Conservation (phyloP, 2,329 filamentous ascomycete species). For the Penicillium sp. region DNA sequence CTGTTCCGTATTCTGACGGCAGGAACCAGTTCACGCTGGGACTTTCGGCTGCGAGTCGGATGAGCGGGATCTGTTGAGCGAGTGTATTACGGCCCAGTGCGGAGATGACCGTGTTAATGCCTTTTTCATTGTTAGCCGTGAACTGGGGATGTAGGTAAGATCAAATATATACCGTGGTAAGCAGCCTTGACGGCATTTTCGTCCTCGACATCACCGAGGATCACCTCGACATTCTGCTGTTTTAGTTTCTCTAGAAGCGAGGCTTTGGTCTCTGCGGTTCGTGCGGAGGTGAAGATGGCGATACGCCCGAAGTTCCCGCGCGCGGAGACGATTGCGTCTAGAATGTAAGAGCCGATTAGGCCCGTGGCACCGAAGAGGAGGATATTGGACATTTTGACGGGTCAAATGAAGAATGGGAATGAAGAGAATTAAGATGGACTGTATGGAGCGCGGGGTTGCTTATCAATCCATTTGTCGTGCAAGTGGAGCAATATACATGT, state of each 20-base stretch:
- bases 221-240: slow-evolving; percentile 47
- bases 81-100: slow-evolving; percentile 60
- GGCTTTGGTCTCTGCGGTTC: slow-evolving; percentile 48
- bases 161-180: slow-evolving; percentile 45
- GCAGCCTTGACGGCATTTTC: slow-evolving; percentile 51
- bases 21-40: slow-evolving; percentile 57
- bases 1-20: slow-evolving; percentile 63
- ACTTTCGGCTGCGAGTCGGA: slow-evolving; percentile 53
- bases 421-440: background rate
- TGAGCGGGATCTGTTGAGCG: slow-evolving; percentile 55
- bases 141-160: background rate
- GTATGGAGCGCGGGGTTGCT: slow-evolving; percentile 15
- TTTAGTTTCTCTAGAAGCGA: slow-evolving; percentile 46
- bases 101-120: slow-evolving; percentile 60
- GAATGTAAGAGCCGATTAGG: slow-evolving; percentile 49
- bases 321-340: slow-evolving; percentile 44
- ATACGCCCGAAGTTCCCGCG: slow-evolving; percentile 47
- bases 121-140: slow-evolving; percentile 23
- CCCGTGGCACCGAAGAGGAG: slow-evolving; percentile 50
- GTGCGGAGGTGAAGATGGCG: slow-evolving; percentile 53
- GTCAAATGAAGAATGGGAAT: background rate
- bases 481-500: too few relatives aligned
- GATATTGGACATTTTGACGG: slow-evolving; percentile 33
- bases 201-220: slow-evolving; percentile 52
- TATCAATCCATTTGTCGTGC: slow-evolving; percentile 18